phyloP scores from a whole-genome alignment of 1,139 yeast genomes.

The Eremothecium cymbalariae region DNA sequence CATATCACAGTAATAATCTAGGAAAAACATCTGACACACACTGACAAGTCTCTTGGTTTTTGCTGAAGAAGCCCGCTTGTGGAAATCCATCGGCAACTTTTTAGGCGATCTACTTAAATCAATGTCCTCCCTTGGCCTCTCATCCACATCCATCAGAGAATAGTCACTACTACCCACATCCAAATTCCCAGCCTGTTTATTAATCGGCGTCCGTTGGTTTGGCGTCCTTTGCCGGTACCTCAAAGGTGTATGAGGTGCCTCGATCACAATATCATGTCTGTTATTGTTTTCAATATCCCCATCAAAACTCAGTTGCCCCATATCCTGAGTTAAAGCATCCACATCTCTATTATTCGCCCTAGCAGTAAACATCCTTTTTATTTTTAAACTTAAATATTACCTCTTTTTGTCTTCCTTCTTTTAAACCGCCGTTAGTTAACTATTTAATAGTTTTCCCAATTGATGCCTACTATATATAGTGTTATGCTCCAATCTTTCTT shows the following conservation, averaged over 20 bases:
- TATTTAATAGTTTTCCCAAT: no score
- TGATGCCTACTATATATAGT: no score
- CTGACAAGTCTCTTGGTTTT: conserved; percentile 82
- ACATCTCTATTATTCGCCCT: conserved; percentile 20
- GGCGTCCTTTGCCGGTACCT: conserved; percentile 5
- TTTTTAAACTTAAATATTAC: neutral
- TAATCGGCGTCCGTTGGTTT: neutral
- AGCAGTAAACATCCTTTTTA: conserved; percentile 22
- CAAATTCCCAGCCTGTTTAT: conserved; percentile 7
- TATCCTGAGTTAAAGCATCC: conserved; percentile 31
- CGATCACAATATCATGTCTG: conserved; percentile 2
- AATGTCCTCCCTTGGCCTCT: conserved; percentile 16
- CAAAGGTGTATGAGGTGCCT: conserved; percentile 15
- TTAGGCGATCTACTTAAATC: conserved; percentile 31
- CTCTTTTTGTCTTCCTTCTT: neutral
- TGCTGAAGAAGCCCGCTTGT: conserved; percentile 54
- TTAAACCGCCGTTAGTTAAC: no score
- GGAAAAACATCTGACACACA: conserved; percentile 69
- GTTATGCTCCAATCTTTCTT: no score
- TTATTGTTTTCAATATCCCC: conserved; percentile 12
- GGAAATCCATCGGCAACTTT: conserved; percentile 44
- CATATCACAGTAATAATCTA: conserved; percentile 94
- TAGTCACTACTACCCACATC: conserved; percentile 10
- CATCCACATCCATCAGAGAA: conserved; percentile 31
- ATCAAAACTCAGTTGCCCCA: conserved; percentile 28